phyloP scores from a whole-genome alignment of 2,329 filamentous ascomycete species.

The Fusarium tuaranense region DNA sequence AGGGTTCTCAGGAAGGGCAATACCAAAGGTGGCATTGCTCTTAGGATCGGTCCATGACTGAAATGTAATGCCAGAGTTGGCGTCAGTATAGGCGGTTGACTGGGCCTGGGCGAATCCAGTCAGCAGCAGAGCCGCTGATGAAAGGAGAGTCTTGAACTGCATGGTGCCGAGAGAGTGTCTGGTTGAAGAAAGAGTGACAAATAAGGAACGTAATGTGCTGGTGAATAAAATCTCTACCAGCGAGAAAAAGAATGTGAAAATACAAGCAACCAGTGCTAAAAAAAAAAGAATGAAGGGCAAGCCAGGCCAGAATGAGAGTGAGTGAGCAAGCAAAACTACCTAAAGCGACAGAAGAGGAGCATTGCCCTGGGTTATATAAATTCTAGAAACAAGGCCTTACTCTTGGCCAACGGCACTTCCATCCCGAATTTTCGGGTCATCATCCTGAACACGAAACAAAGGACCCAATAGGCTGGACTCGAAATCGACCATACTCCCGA shows the following conservation, averaged over 20 bases:
- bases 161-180: slow-evolving; percentile 14
- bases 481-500: slow-evolving; percentile 22
- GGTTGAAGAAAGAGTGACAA: slow-evolving; percentile 12
- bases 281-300: slow-evolving; percentile 24
- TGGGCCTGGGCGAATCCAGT: slow-evolving; percentile 23
- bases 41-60: slow-evolving; percentile 59
- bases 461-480: slow-evolving; percentile 14
- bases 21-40: slow-evolving; percentile 64
- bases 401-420: slow-evolving; percentile 8
- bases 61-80: slow-evolving; percentile 64
- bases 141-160: slow-evolving; percentile 32
- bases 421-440: slow-evolving; percentile 25
- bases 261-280: slow-evolving; percentile 32
- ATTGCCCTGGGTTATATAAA: slow-evolving; percentile 16
- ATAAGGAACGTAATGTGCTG: not conserved
- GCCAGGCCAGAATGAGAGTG: slow-evolving; percentile 17
- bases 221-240: slow-evolving; percentile 12
- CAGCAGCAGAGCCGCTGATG: slow-evolving; percentile 35
- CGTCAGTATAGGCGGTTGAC: slow-evolving; percentile 54
- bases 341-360: not conserved
- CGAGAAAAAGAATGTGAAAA: slow-evolving; percentile 26
- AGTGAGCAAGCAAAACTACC: not conserved
- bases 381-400: not conserved
- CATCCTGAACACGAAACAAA: slow-evolving; percentile 19
- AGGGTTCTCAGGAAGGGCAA: slow-evolving; percentile 65